Percentiles rank a stretch among this genome's conserved stretches.
Conservation (phyloP, 768 basidiomycete species). For the Dioszegia crocea region DNA sequence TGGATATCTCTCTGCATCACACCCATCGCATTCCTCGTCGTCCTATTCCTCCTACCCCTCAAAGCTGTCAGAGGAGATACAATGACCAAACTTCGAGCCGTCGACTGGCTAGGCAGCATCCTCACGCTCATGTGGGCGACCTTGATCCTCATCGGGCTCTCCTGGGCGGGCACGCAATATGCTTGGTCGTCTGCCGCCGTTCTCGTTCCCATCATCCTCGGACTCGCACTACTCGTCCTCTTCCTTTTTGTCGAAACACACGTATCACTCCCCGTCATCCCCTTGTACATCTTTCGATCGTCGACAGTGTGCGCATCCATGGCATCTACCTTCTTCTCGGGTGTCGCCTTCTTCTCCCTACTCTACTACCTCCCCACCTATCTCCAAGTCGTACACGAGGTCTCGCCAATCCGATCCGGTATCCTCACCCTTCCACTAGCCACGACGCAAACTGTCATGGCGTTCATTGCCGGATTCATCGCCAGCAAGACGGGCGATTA, state of each 20-base stretch:
- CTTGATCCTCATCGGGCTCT: constrained; percentile 65
- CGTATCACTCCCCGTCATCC: constrained; percentile 67
- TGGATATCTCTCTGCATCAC: constrained; percentile 68
- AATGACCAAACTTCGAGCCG: constrained; percentile 61
- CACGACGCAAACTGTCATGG: constrained; percentile 59
- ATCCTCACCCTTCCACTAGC: constrained; percentile 68
- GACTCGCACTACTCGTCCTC: constrained; percentile 56
- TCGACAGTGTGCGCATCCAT: constrained; percentile 65
- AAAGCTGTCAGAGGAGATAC: constrained; percentile 64
- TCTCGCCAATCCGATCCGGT: constrained; percentile 62
- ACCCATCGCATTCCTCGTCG: constrained; percentile 57
- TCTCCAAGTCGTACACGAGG: constrained; percentile 67
- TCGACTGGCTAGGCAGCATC: constrained; percentile 63
- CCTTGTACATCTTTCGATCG: constrained; percentile 68
- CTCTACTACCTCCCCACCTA: constrained; percentile 71
- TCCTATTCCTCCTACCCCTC: constrained; percentile 64
- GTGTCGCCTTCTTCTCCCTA: constrained; percentile 46
- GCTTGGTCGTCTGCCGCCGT: constrained; percentile 68
- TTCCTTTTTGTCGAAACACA: constrained; percentile 74
- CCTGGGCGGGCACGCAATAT: constrained; percentile 72
- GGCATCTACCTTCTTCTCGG: constrained; percentile 66
- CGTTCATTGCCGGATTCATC: constrained; percentile 57
- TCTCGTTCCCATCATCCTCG: constrained; percentile 59
- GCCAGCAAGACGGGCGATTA: constrained; percentile 66
- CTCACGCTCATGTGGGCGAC: constrained; percentile 62